A percentile compares a stretch with the other conserved stretches of the same genome.
Evolutionary conservation across 2,329 filamentous ascomycete genomes (phyloP).

Genomic region (Venturiaceae sp.): DNA sequence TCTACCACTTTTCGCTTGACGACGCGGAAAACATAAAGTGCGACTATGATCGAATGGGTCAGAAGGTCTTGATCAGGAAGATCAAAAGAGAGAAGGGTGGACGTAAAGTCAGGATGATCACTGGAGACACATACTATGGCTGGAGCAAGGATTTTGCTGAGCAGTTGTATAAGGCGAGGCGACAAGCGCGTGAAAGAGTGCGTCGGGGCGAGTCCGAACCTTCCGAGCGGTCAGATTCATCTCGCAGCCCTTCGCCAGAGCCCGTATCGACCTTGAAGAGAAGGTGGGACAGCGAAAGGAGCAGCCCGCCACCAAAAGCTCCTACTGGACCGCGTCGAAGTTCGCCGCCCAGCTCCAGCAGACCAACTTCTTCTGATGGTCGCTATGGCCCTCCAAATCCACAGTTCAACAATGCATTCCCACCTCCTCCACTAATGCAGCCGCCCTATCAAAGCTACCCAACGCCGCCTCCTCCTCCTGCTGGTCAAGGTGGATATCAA

Average conservation of each 20-base stretch:
- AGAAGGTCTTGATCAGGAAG: slow-evolving; percentile 2
- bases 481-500: neutral
- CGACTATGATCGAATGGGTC: slow-evolving; percentile 6
- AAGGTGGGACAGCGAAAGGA: neutral
- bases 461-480: neutral
- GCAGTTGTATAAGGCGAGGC: neutral
- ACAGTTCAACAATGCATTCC: neutral
- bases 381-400: neutral
- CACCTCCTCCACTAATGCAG: neutral
- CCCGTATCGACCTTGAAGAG: neutral
- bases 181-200: neutral
- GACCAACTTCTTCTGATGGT: neutral
- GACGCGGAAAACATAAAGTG: neutral
- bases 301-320: neutral
- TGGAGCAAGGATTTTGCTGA: slow-evolving; percentile 5
- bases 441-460: neutral
- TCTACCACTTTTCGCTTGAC: slow-evolving; percentile 2
- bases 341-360: neutral
- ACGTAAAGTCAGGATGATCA: neutral
- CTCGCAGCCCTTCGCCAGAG: neutral
- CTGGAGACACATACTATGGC: slow-evolving; percentile 6
- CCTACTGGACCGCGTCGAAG: neutral
- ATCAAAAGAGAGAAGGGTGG: neutral
- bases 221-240: neutral
- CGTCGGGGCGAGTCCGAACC: neutral